Evolutionary conservation across 768 basidiomycete genomes (phyloP).

Genomic region (Russula foetens): DNA sequence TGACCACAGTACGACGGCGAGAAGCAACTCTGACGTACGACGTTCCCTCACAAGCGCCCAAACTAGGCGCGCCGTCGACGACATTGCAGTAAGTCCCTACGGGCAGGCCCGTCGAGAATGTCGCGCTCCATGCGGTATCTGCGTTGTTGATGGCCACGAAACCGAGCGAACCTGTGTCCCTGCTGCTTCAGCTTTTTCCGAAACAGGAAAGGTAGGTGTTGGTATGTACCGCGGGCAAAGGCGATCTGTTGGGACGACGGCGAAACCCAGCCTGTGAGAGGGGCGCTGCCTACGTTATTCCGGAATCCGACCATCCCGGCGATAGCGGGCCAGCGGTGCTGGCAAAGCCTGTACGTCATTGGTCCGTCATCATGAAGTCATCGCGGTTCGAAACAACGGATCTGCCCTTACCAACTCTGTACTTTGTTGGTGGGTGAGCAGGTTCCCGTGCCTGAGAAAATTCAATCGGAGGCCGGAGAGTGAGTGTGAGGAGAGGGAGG

Average conservation of each 20-base stretch:
- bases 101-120: conserved; percentile 50
- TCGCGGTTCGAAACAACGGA: neutral
- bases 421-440: conserved; percentile 43
- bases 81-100: conserved; percentile 60
- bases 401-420: conserved; percentile 35
- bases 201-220: neutral
- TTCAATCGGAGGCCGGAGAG: neutral
- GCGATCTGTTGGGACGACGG: conserved; percentile 54
- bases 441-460: conserved; percentile 35
- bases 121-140: conserved; percentile 45
- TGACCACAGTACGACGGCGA: neutral
- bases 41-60: conserved; percentile 41
- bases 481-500: neutral
- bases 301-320: conserved; percentile 55
- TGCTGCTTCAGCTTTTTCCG: neutral
- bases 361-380: neutral
- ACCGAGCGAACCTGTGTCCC: conserved; percentile 39
- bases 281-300: conserved; percentile 45
- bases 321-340: conserved; percentile 52
- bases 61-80: conserved; percentile 37
- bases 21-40: conserved; percentile 27
- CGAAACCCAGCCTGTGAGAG: conserved; percentile 50
- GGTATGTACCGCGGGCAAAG: conserved; percentile 46
- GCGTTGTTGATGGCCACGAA: conserved; percentile 64
- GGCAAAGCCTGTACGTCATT: conserved; percentile 37